These are phyloP conservation scores for Colletotrichum limetticola DNA, from an alignment of 2,329 filamentous ascomycete genomes.

Conservation along the genomic window DNA sequence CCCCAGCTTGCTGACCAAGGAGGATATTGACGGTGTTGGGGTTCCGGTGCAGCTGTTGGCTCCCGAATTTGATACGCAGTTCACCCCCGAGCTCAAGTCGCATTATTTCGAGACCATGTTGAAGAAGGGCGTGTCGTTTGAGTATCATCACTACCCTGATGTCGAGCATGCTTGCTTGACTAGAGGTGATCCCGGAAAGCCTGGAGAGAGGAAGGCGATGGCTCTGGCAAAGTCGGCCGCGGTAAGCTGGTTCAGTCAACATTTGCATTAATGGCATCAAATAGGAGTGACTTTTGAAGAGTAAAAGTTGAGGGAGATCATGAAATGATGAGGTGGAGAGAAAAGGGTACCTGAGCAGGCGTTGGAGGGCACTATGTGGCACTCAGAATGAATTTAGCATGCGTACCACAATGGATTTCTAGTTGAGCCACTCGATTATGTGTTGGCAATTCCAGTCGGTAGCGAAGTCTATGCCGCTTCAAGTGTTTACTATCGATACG, in stretches of 20 bases:
- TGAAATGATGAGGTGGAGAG: too few species aligned
- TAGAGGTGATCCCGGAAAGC: constrained; percentile 48
- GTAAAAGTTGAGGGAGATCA: too few species aligned
- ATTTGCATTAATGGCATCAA: constrained; percentile 17
- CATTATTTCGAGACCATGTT: constrained; percentile 49
- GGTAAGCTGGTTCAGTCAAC: constrained; percentile 51
- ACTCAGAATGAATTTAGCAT: too few species aligned
- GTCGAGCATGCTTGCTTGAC: constrained; percentile 54
- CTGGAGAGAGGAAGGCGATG: constrained; percentile 52
- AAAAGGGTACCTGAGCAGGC: too few species aligned
- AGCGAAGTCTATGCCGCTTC: too few species aligned
- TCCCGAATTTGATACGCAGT: constrained; percentile 56
- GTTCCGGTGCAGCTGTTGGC: constrained; percentile 64
- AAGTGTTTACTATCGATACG: too few species aligned
- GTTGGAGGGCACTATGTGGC: too few species aligned
- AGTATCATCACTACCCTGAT: constrained; percentile 59
- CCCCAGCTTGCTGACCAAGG: constrained; percentile 53
- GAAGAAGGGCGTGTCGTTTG: constrained; percentile 48
- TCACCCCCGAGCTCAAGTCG: constrained; percentile 54
- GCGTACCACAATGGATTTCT: too few species aligned
- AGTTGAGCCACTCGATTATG: too few species aligned
- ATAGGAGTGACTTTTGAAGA: too few species aligned
- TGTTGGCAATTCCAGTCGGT: too few species aligned
- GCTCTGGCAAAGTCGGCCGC: constrained; percentile 54
- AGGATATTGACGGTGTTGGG: constrained; percentile 56